Conservation (phyloP, 148 eudicot species). For the Salicornia ramosissima region DNA sequence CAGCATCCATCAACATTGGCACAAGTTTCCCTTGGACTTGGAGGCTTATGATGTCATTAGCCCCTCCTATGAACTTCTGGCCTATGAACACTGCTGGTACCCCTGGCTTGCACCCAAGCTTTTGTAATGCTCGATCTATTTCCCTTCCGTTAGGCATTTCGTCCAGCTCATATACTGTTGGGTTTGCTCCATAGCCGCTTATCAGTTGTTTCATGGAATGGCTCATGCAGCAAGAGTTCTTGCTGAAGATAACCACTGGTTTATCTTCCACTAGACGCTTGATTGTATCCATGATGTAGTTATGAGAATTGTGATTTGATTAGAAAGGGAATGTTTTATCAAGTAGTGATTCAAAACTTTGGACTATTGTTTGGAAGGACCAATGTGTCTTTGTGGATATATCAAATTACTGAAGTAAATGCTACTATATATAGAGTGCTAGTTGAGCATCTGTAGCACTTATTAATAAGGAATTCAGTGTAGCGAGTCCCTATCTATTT, state of each 20-base stretch:
- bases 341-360: not conserved
- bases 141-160: conserved; percentile 37
- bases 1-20: conserved; percentile 37
- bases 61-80: conserved; percentile 40
- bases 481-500: conserved; percentile 1
- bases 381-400: conserved; percentile 7
- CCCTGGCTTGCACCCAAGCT: conserved; percentile 36
- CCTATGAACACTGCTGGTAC: conserved; percentile 45
- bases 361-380: conserved; percentile 2
- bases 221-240: conserved; percentile 36
- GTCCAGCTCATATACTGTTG: conserved; percentile 38
- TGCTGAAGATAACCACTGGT: conserved; percentile 37
- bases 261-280: conserved; percentile 31
- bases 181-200: conserved; percentile 36
- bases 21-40: conserved; percentile 37
- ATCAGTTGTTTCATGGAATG: conserved; percentile 36
- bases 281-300: conserved; percentile 28
- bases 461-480: conserved; percentile 16
- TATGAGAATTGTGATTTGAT: not conserved
- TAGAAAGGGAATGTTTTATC: conserved; percentile 1
- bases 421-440: conserved; percentile 29
- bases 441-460: not conserved
- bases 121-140: conserved; percentile 36
- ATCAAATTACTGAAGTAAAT: conserved; percentile 2
- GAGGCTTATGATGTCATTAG: conserved; percentile 41